Percentiles rank a stretch among this genome's conserved stretches.
Conservation (phyloP, 2,329 filamentous ascomycete species). For the Exophiala alcalophila region DNA sequence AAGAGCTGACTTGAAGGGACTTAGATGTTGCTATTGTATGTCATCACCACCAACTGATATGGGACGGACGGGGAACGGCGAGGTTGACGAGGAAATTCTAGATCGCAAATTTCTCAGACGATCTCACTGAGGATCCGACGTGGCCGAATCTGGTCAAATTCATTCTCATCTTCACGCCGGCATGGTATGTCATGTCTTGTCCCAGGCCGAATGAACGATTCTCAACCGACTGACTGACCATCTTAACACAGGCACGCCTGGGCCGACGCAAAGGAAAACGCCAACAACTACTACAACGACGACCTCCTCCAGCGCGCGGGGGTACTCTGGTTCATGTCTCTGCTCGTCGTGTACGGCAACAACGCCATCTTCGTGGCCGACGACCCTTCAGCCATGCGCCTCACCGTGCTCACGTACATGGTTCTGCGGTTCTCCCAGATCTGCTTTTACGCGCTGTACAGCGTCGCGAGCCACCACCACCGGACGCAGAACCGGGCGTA, state of each 20-base stretch:
- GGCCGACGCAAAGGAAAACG: slow-evolving; percentile 51
- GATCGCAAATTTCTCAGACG: slow-evolving; percentile 51
- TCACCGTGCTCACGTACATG: slow-evolving; percentile 47
- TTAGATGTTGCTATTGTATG: slow-evolving; percentile 11
- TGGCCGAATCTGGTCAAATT: slow-evolving; percentile 48
- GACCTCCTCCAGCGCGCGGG: slow-evolving; percentile 48
- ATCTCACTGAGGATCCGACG: slow-evolving; percentile 47
- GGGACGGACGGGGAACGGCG: not conserved
- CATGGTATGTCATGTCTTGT: slow-evolving; percentile 36
- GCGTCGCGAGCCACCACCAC: slow-evolving; percentile 50
- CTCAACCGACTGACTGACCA: too few relatives aligned
- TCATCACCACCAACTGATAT: not conserved
- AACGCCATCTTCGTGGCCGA: slow-evolving; percentile 47
- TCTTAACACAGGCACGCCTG: slow-evolving; percentile 41
- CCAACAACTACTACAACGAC: slow-evolving; percentile 55
- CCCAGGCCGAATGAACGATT: too few relatives aligned
- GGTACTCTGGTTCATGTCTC: slow-evolving; percentile 52
- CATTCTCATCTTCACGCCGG: slow-evolving; percentile 48
- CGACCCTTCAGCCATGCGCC: slow-evolving; percentile 46
- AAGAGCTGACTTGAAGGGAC: too few relatives aligned
- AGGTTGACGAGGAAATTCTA: not conserved
- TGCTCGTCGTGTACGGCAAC: slow-evolving; percentile 50
- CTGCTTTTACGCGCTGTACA: slow-evolving; percentile 42
- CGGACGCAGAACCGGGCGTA: slow-evolving; percentile 47
- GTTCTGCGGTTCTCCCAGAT: slow-evolving; percentile 45